Conservation (phyloP, 2,329 filamentous ascomycete genomes). For the Penicillium palitans region DNA sequence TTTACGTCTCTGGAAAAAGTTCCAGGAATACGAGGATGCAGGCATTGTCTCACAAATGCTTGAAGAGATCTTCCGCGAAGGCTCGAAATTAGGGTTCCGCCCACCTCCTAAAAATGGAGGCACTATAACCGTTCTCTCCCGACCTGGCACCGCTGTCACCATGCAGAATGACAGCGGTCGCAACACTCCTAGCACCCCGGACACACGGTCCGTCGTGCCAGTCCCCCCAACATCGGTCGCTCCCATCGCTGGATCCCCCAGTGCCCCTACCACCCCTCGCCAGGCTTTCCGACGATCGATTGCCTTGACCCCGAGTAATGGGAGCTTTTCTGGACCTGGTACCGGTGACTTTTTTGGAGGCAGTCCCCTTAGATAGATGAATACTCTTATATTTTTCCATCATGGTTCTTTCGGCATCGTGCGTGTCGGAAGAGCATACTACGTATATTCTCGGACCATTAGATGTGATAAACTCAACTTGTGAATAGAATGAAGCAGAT, state of each 20-base stretch:
- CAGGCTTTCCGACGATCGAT: conserved; percentile 45
- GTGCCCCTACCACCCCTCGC: conserved; percentile 43
- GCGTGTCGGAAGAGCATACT: neutral
- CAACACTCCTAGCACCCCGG: conserved; percentile 45
- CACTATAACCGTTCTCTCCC: conserved; percentile 33
- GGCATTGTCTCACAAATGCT: conserved; percentile 81
- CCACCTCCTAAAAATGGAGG: conserved; percentile 49
- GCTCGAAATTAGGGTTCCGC: conserved; percentile 58
- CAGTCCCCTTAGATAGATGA: conserved; percentile 39
- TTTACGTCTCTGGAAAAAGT: conserved; percentile 84
- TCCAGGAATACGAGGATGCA: conserved; percentile 82
- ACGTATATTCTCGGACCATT: neutral
- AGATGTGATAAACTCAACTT: neutral
- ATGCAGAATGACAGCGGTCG: conserved; percentile 42
- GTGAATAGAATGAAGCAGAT: neutral
- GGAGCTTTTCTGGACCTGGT: conserved; percentile 41
- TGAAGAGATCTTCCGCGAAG: conserved; percentile 78
- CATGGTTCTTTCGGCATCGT: neutral
- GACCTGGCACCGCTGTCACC: conserved; percentile 43
- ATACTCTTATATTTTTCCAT: neutral
- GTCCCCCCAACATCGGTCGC: conserved; percentile 6
- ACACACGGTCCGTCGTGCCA: conserved; percentile 20
- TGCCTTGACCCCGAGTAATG: conserved; percentile 46
- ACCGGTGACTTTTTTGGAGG: conserved; percentile 42
- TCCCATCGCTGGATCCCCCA: conserved; percentile 22